Evolutionary conservation across 2,329 filamentous ascomycete genomes (phyloP).

Genomic region (Colletotrichum limetticola): DNA sequence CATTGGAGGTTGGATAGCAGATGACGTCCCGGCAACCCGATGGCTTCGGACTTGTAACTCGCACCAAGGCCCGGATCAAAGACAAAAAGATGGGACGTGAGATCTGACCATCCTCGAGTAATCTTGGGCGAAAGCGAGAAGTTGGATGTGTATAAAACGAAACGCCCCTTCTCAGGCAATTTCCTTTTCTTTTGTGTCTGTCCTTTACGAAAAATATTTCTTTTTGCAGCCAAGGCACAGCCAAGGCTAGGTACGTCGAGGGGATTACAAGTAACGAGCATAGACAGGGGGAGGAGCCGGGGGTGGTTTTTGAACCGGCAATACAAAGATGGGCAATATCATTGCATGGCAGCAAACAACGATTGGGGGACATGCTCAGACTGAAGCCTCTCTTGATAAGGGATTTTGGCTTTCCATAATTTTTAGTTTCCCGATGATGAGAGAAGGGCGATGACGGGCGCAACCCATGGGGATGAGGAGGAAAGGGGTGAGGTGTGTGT

Average conservation of each 20-base stretch:
- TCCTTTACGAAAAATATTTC: constrained; percentile 28
- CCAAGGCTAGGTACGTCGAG: constrained; percentile 3
- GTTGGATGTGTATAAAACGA: constrained; percentile 35
- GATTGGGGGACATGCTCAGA: constrained; percentile 19
- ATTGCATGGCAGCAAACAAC: constrained; percentile 27
- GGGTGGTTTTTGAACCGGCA: constrained; percentile 29
- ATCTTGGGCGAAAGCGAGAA: constrained; percentile 16
- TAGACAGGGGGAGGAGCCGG: constrained; percentile 33
- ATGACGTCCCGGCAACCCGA: constrained; percentile 1
- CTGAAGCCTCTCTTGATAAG: constrained; percentile 20
- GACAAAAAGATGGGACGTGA: not conserved
- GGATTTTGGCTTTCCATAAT: constrained; percentile 32
- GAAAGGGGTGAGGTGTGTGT: not conserved
- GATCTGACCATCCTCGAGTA: constrained; percentile 17
- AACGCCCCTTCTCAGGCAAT: constrained; percentile 9
- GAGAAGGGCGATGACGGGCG: constrained; percentile 1
- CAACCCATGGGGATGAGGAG: not conserved
- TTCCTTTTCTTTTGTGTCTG: constrained; percentile 34
- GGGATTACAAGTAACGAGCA: constrained; percentile 35
- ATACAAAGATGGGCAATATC: constrained; percentile 35
- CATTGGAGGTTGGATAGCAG: constrained; percentile 24
- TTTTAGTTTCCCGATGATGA: constrained; percentile 32
- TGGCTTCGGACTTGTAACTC: not conserved
- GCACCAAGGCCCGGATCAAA: not conserved
- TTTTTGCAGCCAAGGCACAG: constrained; percentile 16